Base-by-base conservation (phyloP, 768 basidiomycete species). In the Leccinum ochraceum region DNA sequence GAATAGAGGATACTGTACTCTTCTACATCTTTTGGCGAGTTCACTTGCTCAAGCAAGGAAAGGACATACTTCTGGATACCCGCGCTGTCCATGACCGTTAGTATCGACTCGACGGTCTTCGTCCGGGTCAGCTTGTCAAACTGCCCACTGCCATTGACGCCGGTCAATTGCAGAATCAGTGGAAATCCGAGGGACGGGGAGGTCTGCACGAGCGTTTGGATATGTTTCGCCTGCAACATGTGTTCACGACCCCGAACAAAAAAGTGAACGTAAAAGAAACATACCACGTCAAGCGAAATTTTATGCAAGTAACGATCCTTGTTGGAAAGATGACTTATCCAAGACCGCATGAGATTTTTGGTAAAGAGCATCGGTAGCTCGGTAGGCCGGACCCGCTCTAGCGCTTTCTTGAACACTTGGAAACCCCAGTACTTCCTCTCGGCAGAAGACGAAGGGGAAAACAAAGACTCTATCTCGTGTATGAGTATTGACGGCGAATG, bases 351-450 rank as follows among this genome's bases (percentile, higher is more conserved):
- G 69, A 97, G 77, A 72, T 97, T 95, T 67, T 89, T 89, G 20
- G 92, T 95, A 73, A 99, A 95, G 36, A 98, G 79, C 82, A 93
- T 87, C 0, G 92, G 89, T 66, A 96, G 79, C 56, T 85, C 88
- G 50, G 83, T 75, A 17, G 84, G 74, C 16, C 82, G 78, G 32
- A 92, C 81, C 39, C 86, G 86, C 16, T 84, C 81, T 46, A 97
- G 77, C 8, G 93, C 86, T 63, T 85, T 89, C 67, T 88, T 85
- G 76, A 98, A 92, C 20, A 96, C 83, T 66, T 90, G 88, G 77
- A 98, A 96, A n/a, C 95, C 96, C 90, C 93, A 95, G 69, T 89
- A 93, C 75, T 97, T 96, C 54, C 94, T 85, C 73, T 95, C 89
- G 0, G 89, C 78, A 1, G 95, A 95, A 0, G 95, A 86, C 20